Percentiles rank a stretch among this genome's conserved stretches.
These are phyloP conservation scores for Capronia americana DNA, from an alignment of 2,329 filamentous ascomycete genomes.

Conservation along the genomic window DNA sequence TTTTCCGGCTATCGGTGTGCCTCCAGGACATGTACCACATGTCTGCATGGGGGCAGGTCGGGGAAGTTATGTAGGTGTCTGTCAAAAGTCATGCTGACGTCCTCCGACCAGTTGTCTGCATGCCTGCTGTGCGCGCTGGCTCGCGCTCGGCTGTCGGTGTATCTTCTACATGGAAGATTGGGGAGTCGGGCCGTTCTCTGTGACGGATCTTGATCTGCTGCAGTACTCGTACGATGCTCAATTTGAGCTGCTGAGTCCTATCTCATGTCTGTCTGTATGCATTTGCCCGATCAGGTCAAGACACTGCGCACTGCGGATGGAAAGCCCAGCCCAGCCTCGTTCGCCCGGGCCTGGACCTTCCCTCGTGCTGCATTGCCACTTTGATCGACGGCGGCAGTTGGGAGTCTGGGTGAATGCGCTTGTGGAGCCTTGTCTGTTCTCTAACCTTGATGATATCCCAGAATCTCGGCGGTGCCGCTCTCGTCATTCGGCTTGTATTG, in stretches of 20 bases:
- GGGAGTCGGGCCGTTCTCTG: slow-evolving; percentile 1
- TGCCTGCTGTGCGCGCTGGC: not conserved
- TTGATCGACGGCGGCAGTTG: not conserved
- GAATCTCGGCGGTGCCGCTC: not conserved
- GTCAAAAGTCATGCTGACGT: not conserved
- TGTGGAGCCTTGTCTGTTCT: not conserved
- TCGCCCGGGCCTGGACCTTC: not conserved
- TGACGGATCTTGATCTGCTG: not conserved
- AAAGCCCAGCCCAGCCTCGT: not conserved
- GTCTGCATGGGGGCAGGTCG: not conserved
- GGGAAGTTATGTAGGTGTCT: not conserved
- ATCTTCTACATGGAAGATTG: not conserved
- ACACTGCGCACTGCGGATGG: slow-evolving; percentile 13
- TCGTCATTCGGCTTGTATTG: not conserved
- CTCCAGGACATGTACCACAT: not conserved
- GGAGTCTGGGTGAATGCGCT: not conserved
- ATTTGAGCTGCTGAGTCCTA: not conserved
- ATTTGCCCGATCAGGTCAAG: slow-evolving; percentile 26
- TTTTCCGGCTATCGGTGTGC: too few relatives aligned
- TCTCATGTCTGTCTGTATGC: not conserved
- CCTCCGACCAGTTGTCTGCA: not conserved
- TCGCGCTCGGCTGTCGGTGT: slow-evolving; percentile 3
- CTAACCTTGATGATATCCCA: not conserved
- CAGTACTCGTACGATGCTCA: not conserved
- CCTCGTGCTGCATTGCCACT: not conserved